These are phyloP conservation scores for Aspergillus saccharolyticus DNA, from an alignment of 495 filamentous ascomycete species.

Conservation along the genomic window DNA sequence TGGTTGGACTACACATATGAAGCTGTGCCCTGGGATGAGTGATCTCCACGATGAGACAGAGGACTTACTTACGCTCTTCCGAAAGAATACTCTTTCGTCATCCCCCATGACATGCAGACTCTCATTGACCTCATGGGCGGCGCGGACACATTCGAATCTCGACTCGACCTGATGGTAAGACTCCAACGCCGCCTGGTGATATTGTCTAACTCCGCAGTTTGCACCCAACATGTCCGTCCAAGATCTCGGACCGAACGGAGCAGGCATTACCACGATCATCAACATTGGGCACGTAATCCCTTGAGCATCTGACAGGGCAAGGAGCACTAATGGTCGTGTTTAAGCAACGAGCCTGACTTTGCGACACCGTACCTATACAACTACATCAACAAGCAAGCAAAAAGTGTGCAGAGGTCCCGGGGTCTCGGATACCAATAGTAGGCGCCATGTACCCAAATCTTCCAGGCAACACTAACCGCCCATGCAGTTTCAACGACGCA, in stretches of 20 bases:
- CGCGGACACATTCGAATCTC: constrained; percentile 46
- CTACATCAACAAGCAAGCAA: constrained; percentile 58
- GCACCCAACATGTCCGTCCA: constrained; percentile 31
- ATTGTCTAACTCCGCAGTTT: constrained; percentile 20
- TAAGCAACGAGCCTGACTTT: constrained; percentile 61
- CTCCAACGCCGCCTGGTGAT: neutral
- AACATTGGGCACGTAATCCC: constrained; percentile 45
- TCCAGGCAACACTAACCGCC: neutral
- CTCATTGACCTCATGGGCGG: constrained; percentile 57
- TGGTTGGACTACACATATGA: constrained; percentile 45
- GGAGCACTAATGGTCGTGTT: neutral
- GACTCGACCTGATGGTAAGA: constrained; percentile 46
- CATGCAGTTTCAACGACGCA: constrained; percentile 32
- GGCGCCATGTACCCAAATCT: constrained; percentile 10
- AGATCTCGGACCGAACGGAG: constrained; percentile 30
- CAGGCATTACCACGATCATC: constrained; percentile 35
- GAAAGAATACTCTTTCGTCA: constrained; percentile 60
- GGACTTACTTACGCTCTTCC: neutral
- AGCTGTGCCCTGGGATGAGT: constrained; percentile 35
- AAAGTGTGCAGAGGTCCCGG: constrained; percentile 51
- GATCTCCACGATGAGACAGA: neutral
- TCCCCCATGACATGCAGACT: constrained; percentile 60
- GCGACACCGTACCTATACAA: constrained; percentile 64
- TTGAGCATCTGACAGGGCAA: neutral
- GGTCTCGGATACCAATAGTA: constrained; percentile 53